These are phyloP conservation scores for Pestalotiopsis sp. DNA, from an alignment of 2,329 filamentous ascomycete species.

Conservation along the genomic window DNA sequence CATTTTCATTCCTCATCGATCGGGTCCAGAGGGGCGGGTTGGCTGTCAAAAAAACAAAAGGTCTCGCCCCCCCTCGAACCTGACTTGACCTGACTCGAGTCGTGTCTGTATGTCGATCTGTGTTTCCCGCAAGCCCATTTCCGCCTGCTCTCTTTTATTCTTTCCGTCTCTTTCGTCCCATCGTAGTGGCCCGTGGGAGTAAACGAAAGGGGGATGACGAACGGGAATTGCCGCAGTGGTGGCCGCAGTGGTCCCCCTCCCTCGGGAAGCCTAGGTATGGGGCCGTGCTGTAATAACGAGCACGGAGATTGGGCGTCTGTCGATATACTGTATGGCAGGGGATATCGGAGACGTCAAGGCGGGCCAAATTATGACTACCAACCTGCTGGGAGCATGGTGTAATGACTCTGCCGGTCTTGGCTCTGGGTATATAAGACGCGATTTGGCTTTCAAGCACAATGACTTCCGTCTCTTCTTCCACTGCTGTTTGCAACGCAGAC, in stretches of 20 bases:
- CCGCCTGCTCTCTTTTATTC: too few species aligned
- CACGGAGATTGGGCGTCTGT: background rate
- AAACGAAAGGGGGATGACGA: background rate
- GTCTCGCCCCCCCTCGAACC: too few species aligned
- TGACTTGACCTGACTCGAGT: too few species aligned
- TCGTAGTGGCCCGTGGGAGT: too few species aligned
- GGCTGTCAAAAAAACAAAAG: too few species aligned
- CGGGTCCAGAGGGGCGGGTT: too few species aligned
- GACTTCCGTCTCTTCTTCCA: background rate
- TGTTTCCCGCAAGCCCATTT: too few species aligned
- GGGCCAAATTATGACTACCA: background rate
- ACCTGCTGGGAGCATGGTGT: background rate
- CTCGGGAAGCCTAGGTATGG: background rate
- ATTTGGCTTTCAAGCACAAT: background rate
- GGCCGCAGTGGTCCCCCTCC: background rate
- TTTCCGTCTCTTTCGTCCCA: background rate
- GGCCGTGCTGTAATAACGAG: background rate
- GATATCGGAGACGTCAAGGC: background rate
- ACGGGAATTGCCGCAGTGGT: background rate
- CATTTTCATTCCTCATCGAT: too few species aligned
- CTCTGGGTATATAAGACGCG: background rate
- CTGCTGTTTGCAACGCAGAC: too few species aligned
- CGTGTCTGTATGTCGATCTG: too few species aligned
- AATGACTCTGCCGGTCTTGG: background rate
- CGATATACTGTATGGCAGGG: background rate